Evolutionary conservation across 768 basidiomycete species (phyloP), one percentile per base, ranked within the genome.

Genomic region (Leccinum imitatum): DNA sequence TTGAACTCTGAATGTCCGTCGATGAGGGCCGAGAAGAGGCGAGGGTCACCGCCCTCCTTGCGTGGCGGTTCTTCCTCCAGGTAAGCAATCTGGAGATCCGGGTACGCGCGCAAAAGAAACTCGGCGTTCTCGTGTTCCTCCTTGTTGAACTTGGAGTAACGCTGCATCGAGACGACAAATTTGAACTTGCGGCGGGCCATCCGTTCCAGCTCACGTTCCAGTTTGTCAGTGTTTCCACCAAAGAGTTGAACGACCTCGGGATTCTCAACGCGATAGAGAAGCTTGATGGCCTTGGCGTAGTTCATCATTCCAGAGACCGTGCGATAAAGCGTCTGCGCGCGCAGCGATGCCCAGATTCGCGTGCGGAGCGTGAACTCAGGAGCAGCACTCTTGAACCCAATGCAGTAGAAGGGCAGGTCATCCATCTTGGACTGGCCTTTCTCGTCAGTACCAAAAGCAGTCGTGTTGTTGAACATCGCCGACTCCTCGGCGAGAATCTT

Each of bases 261-360:
- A 77, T 98, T 98, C 79, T 99, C 97, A 47, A 99, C 97, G 58
- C 96, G 93, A 75, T 98, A 96, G n/a, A 99, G 84, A 37, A 99
- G 79, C 74, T 99, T 99, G 86, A 99, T 98, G 13, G 97, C 97
- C 79, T 99, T 99, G 65, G 92, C 87, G 75, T 99, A 98, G 78
- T 99, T 99, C 97, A 98, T 98, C 93, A 99, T 98, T 54, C 97
- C 97, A 37, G 97, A 98, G 17, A 99, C 96, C 14, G 97, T 99
- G 65, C 97, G 87, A 73, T 99, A 98, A 19, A 99, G 85, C 2
- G 97, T 99, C 79, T 99, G 97, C 17, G 97, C 97, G 56, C 97
- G 93, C 9, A 99, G 85, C 6, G 96, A 98, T 9, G 97, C 95
- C 97, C 97, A 99, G 69, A 99, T 99, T 72, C 97, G 89, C 8